Conservation (phyloP, 2,329 filamentous ascomycete genomes). For the Bisporella sp. region DNA sequence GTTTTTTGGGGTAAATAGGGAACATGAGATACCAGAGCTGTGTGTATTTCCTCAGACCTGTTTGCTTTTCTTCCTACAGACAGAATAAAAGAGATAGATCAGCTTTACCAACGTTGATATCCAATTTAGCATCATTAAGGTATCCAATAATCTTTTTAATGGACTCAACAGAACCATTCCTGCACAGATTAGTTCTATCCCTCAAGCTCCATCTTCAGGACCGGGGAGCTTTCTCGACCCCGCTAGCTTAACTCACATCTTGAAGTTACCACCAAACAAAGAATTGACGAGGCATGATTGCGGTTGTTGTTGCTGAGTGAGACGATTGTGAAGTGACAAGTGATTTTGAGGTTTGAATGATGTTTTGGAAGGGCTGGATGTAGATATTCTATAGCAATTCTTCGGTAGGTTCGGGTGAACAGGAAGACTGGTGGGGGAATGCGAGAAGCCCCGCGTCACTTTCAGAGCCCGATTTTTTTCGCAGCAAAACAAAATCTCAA, state of each 20-base stretch:
- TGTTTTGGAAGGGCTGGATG: no score
- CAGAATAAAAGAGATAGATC: background rate
- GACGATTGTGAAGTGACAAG: background rate
- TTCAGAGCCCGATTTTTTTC: no score
- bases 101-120: slow-evolving; percentile 63
- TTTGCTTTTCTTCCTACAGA: background rate
- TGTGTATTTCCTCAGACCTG: no score
- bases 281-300: slow-evolving; percentile 82
- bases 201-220: background rate
- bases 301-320: slow-evolving; percentile 8
- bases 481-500: no score
- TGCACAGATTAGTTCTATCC: slow-evolving; percentile 32
- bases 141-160: slow-evolving; percentile 87
- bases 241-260: slow-evolving; percentile 63
- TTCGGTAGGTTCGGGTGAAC: background rate
- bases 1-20: background rate
- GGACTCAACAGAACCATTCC: slow-evolving; percentile 88
- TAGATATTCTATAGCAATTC: background rate
- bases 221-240: background rate
- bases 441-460: no score
- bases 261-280: slow-evolving; percentile 98
- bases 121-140: slow-evolving; percentile 79
- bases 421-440: no score
- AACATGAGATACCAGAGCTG: background rate
- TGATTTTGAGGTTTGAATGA: no score